Percentiles rank a stretch among this genome's conserved stretches.
Conservation (phyloP, 2,329 filamentous ascomycete genomes). For the Sphaerostilbella broomeana region DNA sequence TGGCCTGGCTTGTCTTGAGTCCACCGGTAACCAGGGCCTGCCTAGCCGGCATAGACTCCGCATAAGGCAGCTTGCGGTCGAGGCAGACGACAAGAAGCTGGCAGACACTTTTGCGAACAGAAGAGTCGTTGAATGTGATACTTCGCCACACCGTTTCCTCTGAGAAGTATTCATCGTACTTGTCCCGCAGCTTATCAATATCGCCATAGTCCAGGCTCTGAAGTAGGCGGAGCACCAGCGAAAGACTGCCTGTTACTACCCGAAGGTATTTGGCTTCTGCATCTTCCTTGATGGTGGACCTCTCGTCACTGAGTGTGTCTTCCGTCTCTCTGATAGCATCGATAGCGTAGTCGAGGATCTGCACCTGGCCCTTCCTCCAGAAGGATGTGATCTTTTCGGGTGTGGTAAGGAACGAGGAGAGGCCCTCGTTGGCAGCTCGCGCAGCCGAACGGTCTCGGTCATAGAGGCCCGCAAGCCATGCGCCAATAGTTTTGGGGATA, state of each 20-base stretch:
- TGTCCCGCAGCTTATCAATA: constrained; percentile 50
- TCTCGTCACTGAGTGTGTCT: constrained; percentile 80
- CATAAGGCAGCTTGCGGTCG: constrained; percentile 41
- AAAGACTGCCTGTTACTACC: constrained; percentile 54
- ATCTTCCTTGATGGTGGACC: constrained; percentile 77
- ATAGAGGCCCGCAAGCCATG: constrained; percentile 88
- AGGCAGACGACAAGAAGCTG: constrained; percentile 46
- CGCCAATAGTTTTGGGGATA: constrained; percentile 69
- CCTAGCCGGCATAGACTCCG: constrained; percentile 45
- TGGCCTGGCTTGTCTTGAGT: constrained; percentile 63
- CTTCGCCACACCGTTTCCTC: constrained; percentile 62
- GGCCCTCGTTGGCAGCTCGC: constrained; percentile 68
- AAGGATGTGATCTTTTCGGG: constrained; percentile 72
- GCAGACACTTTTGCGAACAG: constrained; percentile 45
- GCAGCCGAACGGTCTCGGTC: constrained; percentile 75
- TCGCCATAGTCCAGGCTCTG: constrained; percentile 44
- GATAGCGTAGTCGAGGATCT: constrained; percentile 75
- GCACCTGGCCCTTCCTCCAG: constrained; percentile 72
- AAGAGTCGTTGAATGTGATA: constrained; percentile 54
- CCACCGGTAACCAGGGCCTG: constrained; percentile 64
- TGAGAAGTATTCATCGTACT: constrained; percentile 61
- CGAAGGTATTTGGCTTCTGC: constrained; percentile 78
- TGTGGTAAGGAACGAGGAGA: constrained; percentile 68
- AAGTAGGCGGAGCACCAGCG: constrained; percentile 48
- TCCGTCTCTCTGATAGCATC: constrained; percentile 75